Base-by-base conservation (phyloP, 2,329 filamentous ascomycete genomes). In the Pseudogymnoascus sp. region DNA sequence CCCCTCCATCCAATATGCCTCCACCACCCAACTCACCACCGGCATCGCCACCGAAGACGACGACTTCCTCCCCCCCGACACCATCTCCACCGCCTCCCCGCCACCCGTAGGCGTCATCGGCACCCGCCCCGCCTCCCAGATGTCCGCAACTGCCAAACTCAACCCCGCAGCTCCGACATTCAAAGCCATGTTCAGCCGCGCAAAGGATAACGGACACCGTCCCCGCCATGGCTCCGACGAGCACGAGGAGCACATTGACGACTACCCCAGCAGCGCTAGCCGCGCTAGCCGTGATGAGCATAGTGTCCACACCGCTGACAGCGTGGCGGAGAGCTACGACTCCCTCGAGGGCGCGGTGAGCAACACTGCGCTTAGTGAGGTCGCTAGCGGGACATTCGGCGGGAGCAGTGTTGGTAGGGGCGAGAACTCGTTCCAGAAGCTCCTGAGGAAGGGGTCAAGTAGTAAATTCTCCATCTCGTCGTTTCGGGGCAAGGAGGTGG, bases 81-180 rank as follows among this genome's bases (percentile, higher is more conserved):
- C 84, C 11, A 73, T 82, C 1, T 77, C 83, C 61, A 79, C 80
- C 0, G 76, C 78, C 3, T 80, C 81, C 11, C 81, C 82, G 5
- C 83, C 81, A 62, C 81, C 86, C 50, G 82, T 88, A 2, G 85
- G 86, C 21, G 82, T 88, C 0, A 97, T 97, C 68, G 93, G 93
- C 24, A 96, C 91, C 56, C 86, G 87, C 2, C 91, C 89, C 11
- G 53, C 66, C 16, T 72, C 72, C 11, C 79, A 80, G 70, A 78
- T 87, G 72, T 74, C 86, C 74, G 78, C 87, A 72, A 74, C 86
- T 74, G 77, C 76, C 61, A 73, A 74, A 70, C 81, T 97, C 29
- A 97, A 99, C 70, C 95, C 95, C 6, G 85, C 90, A 6, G 95
- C 93, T 0, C 93, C 93, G 7, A 90, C 89, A 0, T 97, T 97